These are phyloP conservation scores for Sporothrix inflata DNA, from an alignment of 2,329 filamentous ascomycete species.

Conservation along the genomic window DNA sequence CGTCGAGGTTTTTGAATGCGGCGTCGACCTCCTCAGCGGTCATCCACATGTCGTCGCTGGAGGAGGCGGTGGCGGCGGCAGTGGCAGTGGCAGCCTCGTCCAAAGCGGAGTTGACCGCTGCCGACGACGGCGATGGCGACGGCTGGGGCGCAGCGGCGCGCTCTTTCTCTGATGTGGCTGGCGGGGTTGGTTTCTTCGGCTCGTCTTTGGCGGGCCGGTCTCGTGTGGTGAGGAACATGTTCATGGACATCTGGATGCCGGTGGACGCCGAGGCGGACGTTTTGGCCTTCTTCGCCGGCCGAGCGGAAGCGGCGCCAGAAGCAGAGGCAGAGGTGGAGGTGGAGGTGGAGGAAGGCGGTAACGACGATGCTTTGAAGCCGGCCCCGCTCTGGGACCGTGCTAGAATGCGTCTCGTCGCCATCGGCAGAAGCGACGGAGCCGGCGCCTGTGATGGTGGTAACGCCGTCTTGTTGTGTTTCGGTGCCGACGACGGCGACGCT, in stretches of 20 bases:
- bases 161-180: neutral
- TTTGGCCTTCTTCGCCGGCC: slow-evolving; percentile 29
- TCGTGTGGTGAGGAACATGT: slow-evolving; percentile 30
- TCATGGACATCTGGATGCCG: slow-evolving; percentile 32
- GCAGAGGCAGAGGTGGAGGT: neutral
- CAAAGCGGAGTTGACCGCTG: neutral
- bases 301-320: neutral
- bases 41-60: slow-evolving; percentile 36
- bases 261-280: neutral
- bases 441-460: neutral
- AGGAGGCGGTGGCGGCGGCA: slow-evolving; percentile 31
- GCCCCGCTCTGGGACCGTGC: slow-evolving; percentile 15
- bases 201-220: neutral
- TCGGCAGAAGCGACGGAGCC: neutral
- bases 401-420: neutral
- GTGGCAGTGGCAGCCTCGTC: neutral
- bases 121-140: neutral
- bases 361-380: neutral
- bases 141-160: neutral
- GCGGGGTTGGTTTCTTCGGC: neutral
- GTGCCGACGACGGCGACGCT: neutral
- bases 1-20: slow-evolving; percentile 67
- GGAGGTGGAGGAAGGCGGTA: neutral
- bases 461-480: neutral
- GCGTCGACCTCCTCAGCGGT: slow-evolving; percentile 60